phyloP scores from a whole-genome alignment of 257 asterid genomes.

The Solanum peruvianum region DNA sequence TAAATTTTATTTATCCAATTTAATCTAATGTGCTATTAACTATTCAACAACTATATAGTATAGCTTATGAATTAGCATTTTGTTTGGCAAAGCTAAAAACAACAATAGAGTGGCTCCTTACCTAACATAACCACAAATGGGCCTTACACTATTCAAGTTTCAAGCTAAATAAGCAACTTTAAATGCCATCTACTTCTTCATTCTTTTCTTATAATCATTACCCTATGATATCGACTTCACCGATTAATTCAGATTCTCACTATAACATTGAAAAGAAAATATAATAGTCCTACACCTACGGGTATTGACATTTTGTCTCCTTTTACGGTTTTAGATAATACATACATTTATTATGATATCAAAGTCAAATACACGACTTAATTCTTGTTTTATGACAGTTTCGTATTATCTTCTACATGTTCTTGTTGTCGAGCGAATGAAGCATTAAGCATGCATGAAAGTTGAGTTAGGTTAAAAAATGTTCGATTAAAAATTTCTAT shows the following conservation, averaged over 20 bases:
- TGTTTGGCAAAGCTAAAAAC: neutral
- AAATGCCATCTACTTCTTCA: neutral
- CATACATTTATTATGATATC: neutral
- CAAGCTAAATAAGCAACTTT: neutral
- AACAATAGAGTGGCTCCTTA: neutral
- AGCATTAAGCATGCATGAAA: neutral
- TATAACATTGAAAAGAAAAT: neutral
- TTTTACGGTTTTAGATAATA: neutral
- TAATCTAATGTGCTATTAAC: neutral
- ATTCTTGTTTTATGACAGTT: neutral
- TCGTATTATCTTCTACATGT: neutral
- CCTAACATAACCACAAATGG: neutral
- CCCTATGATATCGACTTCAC: accelerated
- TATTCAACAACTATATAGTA: neutral
- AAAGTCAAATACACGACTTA: neutral
- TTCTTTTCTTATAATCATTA: neutral
- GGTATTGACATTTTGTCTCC: neutral
- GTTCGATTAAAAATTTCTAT: neutral
- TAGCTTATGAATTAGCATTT: neutral
- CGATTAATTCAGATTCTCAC: neutral
- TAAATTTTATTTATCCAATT: neutral
- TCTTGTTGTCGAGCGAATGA: neutral
- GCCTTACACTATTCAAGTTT: neutral
- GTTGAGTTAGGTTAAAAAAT: no score
- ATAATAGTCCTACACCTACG: neutral